Percentiles rank a stretch among this genome's conserved stretches.
These are phyloP conservation scores for Ceratobasidium sp. DNA, from an alignment of 1,284 basidiomycete genomes.

Conservation along the genomic window DNA sequence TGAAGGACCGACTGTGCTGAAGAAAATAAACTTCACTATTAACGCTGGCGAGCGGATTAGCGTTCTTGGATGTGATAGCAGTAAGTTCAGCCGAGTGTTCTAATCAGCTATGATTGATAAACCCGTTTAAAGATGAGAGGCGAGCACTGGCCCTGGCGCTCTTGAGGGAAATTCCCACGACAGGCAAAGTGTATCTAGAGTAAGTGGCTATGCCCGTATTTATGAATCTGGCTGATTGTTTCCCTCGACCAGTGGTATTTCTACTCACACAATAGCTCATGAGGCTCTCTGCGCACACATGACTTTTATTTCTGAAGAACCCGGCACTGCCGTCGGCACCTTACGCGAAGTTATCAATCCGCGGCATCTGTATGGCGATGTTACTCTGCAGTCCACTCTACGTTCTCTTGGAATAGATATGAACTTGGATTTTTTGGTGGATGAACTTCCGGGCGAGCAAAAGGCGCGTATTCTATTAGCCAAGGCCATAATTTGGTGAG, in stretches of 20 bases:
- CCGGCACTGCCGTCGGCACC: neutral
- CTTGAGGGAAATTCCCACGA: slow-evolving; percentile 1
- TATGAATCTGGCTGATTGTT: neutral
- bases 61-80: neutral
- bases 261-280: slow-evolving; percentile 8
- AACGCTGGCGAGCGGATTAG: slow-evolving; percentile 5
- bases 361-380: neutral
- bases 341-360: slow-evolving; percentile 6
- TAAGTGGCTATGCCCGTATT: neutral
- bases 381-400: neutral
- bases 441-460: neutral
- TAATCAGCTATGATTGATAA: neutral
- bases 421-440: neutral
- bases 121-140: slow-evolving; percentile 1
- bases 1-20: neutral
- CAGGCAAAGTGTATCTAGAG: slow-evolving; percentile 18
- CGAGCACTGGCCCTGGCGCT: slow-evolving; percentile 5
- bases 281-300: neutral
- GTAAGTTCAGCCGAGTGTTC: neutral
- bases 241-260: neutral
- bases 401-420: neutral
- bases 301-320: slow-evolving; percentile 8
- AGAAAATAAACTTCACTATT: neutral
- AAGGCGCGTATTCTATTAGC: neutral
- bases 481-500: neutral